phyloP scores from a whole-genome alignment of 768 basidiomycete genomes.

The Dendrothele bispora region DNA sequence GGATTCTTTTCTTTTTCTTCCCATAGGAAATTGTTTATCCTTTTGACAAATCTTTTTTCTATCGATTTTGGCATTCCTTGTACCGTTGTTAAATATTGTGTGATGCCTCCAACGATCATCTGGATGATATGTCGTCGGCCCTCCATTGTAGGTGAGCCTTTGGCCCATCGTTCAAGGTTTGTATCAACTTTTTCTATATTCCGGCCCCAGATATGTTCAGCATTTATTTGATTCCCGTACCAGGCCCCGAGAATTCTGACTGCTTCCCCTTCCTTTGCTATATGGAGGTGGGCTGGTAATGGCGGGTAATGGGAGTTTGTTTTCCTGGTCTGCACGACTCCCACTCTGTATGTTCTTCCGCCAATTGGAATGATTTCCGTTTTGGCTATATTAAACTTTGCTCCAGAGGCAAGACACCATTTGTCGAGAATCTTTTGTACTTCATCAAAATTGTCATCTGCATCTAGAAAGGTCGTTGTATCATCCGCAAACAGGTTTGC shows the following conservation, averaged over 20 bases:
- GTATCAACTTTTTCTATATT: constrained; percentile 4
- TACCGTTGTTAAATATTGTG: constrained; percentile 12
- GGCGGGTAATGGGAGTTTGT: neutral
- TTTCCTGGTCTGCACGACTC: neutral
- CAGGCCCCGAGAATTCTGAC: constrained; percentile 5
- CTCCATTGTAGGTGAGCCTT: constrained; percentile 6
- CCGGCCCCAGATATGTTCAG: neutral
- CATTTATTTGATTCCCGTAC: constrained; percentile 4
- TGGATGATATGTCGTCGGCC: neutral
- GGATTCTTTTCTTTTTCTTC: too few relatives aligned
- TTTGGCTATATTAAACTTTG: constrained; percentile 22
- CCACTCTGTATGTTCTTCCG: neutral
- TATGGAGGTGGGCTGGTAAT: neutral
- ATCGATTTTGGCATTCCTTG: constrained; percentile 18
- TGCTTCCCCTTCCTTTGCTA: constrained; percentile 1
- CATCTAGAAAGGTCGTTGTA: constrained; percentile 18
- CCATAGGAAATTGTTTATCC: constrained; percentile 12
- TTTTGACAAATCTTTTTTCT: neutral
- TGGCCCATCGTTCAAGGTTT: neutral
- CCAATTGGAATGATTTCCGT: constrained; percentile 24
- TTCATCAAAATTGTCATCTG: neutral
- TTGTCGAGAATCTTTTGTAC: constrained; percentile 6
- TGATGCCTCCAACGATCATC: constrained; percentile 7
- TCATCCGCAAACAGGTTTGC: constrained; percentile 27
- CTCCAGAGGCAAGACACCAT: constrained; percentile 12